A percentile compares a stretch with the other conserved stretches of the same genome.
Evolutionary conservation across 306 rosid species (phyloP).

Genomic region (Inga oerstediana): DNA sequence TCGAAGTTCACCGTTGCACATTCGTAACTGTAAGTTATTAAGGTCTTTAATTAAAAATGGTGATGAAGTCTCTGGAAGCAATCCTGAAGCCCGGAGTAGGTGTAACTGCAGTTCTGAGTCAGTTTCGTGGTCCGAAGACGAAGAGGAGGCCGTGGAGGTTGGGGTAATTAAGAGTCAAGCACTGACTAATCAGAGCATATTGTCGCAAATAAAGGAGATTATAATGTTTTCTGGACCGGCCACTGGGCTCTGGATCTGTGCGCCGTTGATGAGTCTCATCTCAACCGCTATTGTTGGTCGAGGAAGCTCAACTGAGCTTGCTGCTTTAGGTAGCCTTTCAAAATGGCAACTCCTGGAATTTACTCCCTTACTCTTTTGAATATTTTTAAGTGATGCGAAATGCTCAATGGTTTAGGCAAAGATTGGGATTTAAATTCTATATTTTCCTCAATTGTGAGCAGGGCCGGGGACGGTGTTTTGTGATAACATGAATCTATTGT

Average conservation of each 20-base stretch:
- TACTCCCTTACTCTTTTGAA: neutral
- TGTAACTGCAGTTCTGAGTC: neutral
- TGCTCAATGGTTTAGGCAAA: neutral
- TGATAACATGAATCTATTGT: constrained; percentile 42
- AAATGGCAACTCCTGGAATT: neutral
- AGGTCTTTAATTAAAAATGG: constrained; percentile 4
- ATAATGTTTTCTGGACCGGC: constrained; percentile 62
- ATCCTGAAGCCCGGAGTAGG: neutral
- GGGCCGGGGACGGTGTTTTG: constrained; percentile 46
- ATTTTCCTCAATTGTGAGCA: constrained; percentile 14
- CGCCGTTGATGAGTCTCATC: constrained; percentile 72
- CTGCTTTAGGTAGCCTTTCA: constrained; percentile 44
- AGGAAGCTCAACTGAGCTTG: constrained; percentile 61
- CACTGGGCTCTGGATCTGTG: constrained; percentile 65
- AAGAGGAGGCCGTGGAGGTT: neutral
- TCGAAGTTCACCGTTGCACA: neutral
- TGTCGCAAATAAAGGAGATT: constrained; percentile 63
- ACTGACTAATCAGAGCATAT: constrained; percentile 43
- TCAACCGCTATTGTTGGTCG: constrained; percentile 65
- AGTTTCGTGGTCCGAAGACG: constrained; percentile 2
- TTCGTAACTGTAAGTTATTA: neutral
- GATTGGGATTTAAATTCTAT: neutral
- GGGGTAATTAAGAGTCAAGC: constrained; percentile 1
- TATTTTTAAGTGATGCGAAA: neutral
- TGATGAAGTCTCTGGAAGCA: neutral